Evolutionary conservation across 2,329 filamentous ascomycete species (phyloP), one percentile per base, ranked within the genome.

Genomic region (Trichoderma pleuroti): DNA sequence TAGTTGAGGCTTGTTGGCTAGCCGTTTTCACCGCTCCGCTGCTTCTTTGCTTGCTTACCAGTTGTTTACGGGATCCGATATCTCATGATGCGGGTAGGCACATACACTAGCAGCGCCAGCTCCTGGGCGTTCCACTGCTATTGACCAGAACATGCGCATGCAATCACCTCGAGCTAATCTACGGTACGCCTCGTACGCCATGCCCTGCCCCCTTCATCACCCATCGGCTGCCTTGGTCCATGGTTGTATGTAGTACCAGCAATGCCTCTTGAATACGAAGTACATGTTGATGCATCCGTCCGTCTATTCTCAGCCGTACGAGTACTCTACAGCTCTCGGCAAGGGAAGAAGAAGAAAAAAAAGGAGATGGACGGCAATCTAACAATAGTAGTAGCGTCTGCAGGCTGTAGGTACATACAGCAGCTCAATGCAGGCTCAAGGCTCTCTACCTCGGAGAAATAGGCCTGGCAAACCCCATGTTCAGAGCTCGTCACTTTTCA

Each of bases 21-120:
- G 63, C 32, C 24, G 10, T 54, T 30, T 36, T 16, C 21, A 54
- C 32, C 28, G 52, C 54, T 32, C 26, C 26, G 14, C 39, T 42
- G 16, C 18, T 10, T 39, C 16, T 16, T 42, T 12, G 46, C 21
- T 14, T 57, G 18, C 16, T n/a, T 57, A 30, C 52, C 24, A 34
- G 16, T 56, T 26, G 30, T 66, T 56, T 42, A 30, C 30, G 32
- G 32, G 54, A 42, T 30, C 34, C 49, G 30, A 39, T 32, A 66
- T 66, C 63, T 66, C 49, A 66, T 66, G 63, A 66, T 42, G 14
- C 63, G 63, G 49, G n/a, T 49, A 24, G 12, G 28, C 30, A 21
- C 62, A 52, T n/a, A 52, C 42, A 49, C 39, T 18, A 26, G 39
- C 42, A 7, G 30, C 18, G 18, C 8, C 39, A 42, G 39, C 30